Conservation (phyloP, 2,329 filamentous ascomycete genomes). For the Beauveria pseudobassiana region DNA sequence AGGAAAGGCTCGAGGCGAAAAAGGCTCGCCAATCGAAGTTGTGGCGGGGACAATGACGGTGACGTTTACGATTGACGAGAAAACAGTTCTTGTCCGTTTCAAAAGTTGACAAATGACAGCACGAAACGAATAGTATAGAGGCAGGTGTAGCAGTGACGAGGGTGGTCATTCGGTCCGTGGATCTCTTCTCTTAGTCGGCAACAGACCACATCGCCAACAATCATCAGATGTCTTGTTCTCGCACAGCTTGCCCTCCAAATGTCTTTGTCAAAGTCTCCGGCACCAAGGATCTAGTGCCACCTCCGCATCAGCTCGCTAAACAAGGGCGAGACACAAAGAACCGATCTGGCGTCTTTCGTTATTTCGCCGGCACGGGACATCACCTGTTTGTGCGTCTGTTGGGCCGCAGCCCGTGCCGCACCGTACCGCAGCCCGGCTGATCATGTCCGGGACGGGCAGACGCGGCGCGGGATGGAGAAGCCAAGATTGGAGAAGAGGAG, state of each 20-base stretch:
- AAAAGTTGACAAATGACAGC: not conserved
- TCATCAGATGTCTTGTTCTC: too few relatives aligned
- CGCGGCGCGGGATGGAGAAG: not conserved
- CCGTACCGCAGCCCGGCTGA: not conserved
- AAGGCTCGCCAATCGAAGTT: not conserved
- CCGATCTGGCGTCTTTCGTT: not conserved
- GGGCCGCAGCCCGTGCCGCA: not conserved
- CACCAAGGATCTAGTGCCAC: not conserved
- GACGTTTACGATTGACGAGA: not conserved
- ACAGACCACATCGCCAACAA: too few relatives aligned
- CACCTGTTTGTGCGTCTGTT: too few relatives aligned
- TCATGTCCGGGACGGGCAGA: not conserved
- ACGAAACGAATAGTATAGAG: not conserved
- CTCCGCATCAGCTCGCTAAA: not conserved
- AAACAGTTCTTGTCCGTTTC: not conserved
- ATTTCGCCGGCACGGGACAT: not conserved
- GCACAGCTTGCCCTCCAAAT: too few relatives aligned
- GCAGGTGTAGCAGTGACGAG: not conserved
- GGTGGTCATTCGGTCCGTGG: not conserved
- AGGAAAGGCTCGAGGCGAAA: too few relatives aligned
- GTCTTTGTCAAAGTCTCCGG: not conserved
- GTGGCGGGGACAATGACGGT: not conserved
- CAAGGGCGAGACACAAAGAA: too few relatives aligned
- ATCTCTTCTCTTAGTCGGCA: too few relatives aligned
- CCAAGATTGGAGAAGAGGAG: not conserved